Percentiles rank a stretch among this genome's conserved stretches.
phyloP scores from a whole-genome alignment of 1,139 yeast genomes.

The Scheffersomyces segobiensis region DNA sequence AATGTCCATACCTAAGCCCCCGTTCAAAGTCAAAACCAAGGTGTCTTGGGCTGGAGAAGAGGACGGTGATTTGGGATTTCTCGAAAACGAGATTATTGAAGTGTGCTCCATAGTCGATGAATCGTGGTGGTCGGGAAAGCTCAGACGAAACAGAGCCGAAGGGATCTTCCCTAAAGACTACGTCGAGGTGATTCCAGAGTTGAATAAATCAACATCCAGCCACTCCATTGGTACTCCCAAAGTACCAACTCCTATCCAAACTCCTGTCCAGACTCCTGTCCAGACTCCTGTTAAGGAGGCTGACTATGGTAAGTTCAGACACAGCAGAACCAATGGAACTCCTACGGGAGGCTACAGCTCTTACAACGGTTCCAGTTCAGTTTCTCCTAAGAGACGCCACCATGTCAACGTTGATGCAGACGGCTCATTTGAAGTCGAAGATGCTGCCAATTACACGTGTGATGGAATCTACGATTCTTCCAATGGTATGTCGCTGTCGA shows the following conservation, averaged over 20 bases:
- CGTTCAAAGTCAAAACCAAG: slow-evolving; percentile 74
- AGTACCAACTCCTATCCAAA: slow-evolving; percentile 13
- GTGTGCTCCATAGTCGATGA: slow-evolving; percentile 82
- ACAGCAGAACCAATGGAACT: slow-evolving; percentile 12
- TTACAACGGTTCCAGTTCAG: neutral
- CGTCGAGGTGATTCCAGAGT: slow-evolving; percentile 55
- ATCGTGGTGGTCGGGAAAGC: slow-evolving; percentile 87
- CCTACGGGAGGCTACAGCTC: slow-evolving; percentile 13
- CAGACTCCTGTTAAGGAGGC: slow-evolving; percentile 20
- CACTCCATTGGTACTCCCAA: slow-evolving; percentile 12
- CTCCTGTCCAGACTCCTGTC: slow-evolving; percentile 15
- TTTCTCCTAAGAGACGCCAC: neutral
- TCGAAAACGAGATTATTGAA: slow-evolving; percentile 89
- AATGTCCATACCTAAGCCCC: slow-evolving; percentile 37
- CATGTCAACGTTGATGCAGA: slow-evolving; percentile 22
- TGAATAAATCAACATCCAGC: slow-evolving; percentile 14
- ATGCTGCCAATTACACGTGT: slow-evolving; percentile 19
- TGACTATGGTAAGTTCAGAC: slow-evolving; percentile 9
- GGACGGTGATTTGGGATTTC: slow-evolving; percentile 85
- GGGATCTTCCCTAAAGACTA: slow-evolving; percentile 89
- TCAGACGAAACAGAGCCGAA: slow-evolving; percentile 75
- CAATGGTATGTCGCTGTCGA: slow-evolving; percentile 4
- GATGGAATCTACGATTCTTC: slow-evolving; percentile 28
- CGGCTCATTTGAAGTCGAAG: slow-evolving; percentile 21
- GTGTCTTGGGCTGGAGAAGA: slow-evolving; percentile 93